Evolutionary conservation across 2,329 filamentous ascomycete genomes (phyloP), one percentile per base, ranked within the genome.

Genomic region (Trichophyton mentagrophytes): DNA sequence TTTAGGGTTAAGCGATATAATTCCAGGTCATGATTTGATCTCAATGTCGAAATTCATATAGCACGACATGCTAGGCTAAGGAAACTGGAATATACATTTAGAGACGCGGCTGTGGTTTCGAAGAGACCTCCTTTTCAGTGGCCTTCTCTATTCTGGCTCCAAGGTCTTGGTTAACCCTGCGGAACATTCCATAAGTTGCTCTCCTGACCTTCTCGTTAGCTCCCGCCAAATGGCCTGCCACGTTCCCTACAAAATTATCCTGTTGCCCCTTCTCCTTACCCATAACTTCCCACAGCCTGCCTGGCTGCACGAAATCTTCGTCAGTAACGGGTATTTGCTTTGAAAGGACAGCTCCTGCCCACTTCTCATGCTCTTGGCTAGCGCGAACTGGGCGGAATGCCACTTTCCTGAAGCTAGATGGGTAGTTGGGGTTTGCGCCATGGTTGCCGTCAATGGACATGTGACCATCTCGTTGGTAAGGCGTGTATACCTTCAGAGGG

Each of bases 381-480:
- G 72, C 70, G 64, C 73, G 73, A 61, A 75, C 72, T 47, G 74
- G 70, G 62, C 72, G 71, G 68, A 72, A 72, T 13, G 66, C 66
- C 61, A 76, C 59, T 3, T 67, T 65, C 6, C 72, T 71, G 68
- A 75, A 74, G 49, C 68, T 73, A 22, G 74, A 74, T 13, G 72
- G 76, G 69, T 84, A 85, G 66, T 80, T 78, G 13, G 81, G 79
- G 63, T 82, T 79, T 2, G 79, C 75, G 59, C 82, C 82, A 66
- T 85, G 82, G 73, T 89, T 87, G 69, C 83, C 77, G 61, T 80
- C 78, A 67, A 84, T 82, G 1, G 84, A 81, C 85, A 89, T 90
- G 62, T 71, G 69, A 15, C 88, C 88, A 68, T 90, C 87, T 63
- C 87, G 83, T 71, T 89, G 86, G 78, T 84, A 88, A 64, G 86